These are phyloP conservation scores for Trichosporon sp. DNA, from an alignment of 1,284 basidiomycete species.

Conservation along the genomic window DNA sequence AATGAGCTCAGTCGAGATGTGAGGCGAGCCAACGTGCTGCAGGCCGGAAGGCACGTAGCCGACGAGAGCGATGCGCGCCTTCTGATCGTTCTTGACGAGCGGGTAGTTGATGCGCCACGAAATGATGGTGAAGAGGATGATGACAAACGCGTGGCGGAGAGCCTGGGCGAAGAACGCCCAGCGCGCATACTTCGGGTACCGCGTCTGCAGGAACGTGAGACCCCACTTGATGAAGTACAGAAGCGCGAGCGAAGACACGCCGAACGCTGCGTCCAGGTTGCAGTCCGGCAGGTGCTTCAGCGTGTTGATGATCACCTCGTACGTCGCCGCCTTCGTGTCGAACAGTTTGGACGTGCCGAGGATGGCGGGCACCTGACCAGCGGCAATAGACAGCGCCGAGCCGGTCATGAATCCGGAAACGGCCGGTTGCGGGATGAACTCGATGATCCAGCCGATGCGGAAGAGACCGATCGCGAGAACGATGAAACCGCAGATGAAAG, in stretches of 20 bases:
- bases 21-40: conserved; percentile 67
- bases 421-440: conserved; percentile 76
- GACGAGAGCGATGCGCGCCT: conserved; percentile 75
- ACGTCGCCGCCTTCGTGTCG: conserved; percentile 74
- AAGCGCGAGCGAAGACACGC: conserved; percentile 59
- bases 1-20: conserved; percentile 63
- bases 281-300: conserved; percentile 68
- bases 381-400: conserved; percentile 79
- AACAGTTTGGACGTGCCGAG: conserved; percentile 75
- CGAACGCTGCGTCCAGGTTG: conserved; percentile 82
- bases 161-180: conserved; percentile 81
- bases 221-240: conserved; percentile 70
- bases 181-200: conserved; percentile 68
- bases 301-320: conserved; percentile 88
- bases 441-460: conserved; percentile 88
- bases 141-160: conserved; percentile 79
- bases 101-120: conserved; percentile 76
- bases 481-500: conserved; percentile 87
- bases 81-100: conserved; percentile 52
- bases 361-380: conserved; percentile 77
- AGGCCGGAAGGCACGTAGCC: conserved; percentile 77
- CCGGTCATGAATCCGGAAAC: conserved; percentile 82
- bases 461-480: conserved; percentile 90
- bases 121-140: conserved; percentile 76
- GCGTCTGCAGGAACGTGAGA: conserved; percentile 59